Base-by-base conservation (phyloP, 192 early-diverging fungal species). In the Umbelopsis isabellina region DNA sequence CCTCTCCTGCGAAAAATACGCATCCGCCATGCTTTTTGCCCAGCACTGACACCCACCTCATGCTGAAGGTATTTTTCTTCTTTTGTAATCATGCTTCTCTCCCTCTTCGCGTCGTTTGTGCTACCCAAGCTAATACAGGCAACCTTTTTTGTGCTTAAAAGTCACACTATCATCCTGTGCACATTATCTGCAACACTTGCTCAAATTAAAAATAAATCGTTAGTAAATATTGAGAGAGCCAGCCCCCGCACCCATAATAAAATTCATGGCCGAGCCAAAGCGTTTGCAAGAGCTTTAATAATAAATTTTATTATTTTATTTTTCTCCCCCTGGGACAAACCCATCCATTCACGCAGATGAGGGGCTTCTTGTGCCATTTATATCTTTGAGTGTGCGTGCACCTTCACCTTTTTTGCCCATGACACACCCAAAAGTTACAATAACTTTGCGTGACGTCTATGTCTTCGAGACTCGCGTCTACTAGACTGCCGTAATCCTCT, bases 401-500 rank as follows among this genome's bases (percentile, higher is more conserved):
- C 23, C 10, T 16, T 61, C 55, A 61, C 55, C 55, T 35, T 61
- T 61, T 61, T 37, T 25, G 12, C 16, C 55, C 55, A 61, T 18
- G 5, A 30, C 33, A 61, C 16, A 61, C 12, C 55, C 55, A 61
- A 61, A 27, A 35, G 27, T 61, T 61, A 16, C 15, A 61, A 16
- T 35, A 33, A n/a, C 55, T 61, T 2, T 61, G 55, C 27, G 55
- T 61, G 55, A 61, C 55, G 27, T 61, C 15, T 25, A 18, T 35
- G 30, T 61, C 55, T 35, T 61, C 27, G 16, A 61, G 7, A 35
- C 55, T 16, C 11, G 12, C 23, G 11, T 1, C 33, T 35, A 61
- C 55, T 61, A 61, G 55, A 25, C 55, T 61, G 55, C 27, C 55
- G 25, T 61, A 61, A 37, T 61, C 55, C 30, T 35, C 55, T 61